phyloP scores from a whole-genome alignment of 495 filamentous ascomycete species.

The Aspergillus kassunensis region DNA sequence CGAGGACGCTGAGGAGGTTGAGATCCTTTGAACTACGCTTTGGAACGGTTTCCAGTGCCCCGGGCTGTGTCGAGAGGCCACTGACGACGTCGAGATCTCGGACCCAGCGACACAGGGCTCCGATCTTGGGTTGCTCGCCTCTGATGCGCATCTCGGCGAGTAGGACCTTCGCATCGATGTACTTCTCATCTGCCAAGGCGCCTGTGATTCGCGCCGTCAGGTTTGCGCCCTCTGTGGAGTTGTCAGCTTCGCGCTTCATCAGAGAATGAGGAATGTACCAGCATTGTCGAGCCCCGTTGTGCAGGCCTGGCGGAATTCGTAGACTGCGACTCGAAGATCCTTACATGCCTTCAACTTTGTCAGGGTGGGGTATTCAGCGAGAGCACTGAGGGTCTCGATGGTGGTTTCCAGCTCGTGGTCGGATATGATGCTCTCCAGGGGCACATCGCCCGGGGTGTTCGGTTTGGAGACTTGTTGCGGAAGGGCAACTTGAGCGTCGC shows the following conservation, averaged over 20 bases:
- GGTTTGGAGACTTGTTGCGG: conserved; percentile 31
- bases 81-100: conserved; percentile 39
- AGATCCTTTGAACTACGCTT: conserved; percentile 26
- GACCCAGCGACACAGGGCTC: conserved; percentile 39
- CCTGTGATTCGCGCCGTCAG: conserved; percentile 38
- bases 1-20: conserved; percentile 31
- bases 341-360: conserved; percentile 40
- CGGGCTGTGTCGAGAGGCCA: conserved; percentile 34
- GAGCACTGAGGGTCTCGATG: conserved; percentile 33
- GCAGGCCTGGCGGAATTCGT: conserved; percentile 38
- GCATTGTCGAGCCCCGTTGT: conserved; percentile 36
- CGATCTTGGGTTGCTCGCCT: conserved; percentile 35
- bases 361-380: conserved; percentile 33
- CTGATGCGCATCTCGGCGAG: conserved; percentile 38
- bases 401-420: conserved; percentile 38
- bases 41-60: conserved; percentile 6
- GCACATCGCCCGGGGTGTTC: conserved; percentile 30
- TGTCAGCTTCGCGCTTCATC: neutral
- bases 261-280: conserved; percentile 17
- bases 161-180: conserved; percentile 31
- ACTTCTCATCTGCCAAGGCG: conserved; percentile 33
- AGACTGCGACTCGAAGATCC: conserved; percentile 35
- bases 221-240: conserved; percentile 31
- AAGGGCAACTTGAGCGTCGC: conserved; percentile 29
- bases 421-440: conserved; percentile 29